These are phyloP conservation scores for Ophiostoma ulmi DNA, from an alignment of 2,329 filamentous ascomycete species.

Conservation along the genomic window DNA sequence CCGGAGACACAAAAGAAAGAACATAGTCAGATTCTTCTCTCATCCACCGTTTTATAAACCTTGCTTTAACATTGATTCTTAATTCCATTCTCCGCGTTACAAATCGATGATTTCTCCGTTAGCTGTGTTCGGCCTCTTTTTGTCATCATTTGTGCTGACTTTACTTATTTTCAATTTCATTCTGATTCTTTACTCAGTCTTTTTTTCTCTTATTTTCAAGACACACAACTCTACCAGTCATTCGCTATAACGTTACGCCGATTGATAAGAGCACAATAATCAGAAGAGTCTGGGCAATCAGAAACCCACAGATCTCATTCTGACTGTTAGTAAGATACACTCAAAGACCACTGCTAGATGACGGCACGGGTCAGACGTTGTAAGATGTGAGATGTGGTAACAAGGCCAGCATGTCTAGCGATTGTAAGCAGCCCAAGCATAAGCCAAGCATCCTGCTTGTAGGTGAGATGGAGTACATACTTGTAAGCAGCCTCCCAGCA, in stretches of 20 bases:
- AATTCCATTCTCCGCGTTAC: constrained; percentile 4
- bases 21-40: not conserved
- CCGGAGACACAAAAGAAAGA: not conserved
- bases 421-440: not conserved
- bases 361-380: not conserved
- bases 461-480: not conserved
- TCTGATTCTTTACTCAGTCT: not conserved
- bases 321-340: not conserved
- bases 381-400: constrained; percentile 2
- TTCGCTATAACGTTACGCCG: constrained; percentile 13
- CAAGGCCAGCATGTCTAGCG: constrained; percentile 1
- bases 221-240: not conserved
- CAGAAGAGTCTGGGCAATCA: not conserved
- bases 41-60: not conserved
- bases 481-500: not conserved
- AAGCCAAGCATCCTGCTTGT: too few relatives aligned
- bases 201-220: not conserved
- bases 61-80: not conserved
- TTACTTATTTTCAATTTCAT: not conserved
- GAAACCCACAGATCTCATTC: not conserved
- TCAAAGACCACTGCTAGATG: not conserved
- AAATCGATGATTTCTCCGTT: not conserved
- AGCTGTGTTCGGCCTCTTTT: not conserved
- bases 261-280: not conserved
- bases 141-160: not conserved